Percentiles rank a stretch among this genome's conserved stretches.
Conservation (phyloP, 2,329 filamentous ascomycete genomes). For the Elsinoe perseae region DNA sequence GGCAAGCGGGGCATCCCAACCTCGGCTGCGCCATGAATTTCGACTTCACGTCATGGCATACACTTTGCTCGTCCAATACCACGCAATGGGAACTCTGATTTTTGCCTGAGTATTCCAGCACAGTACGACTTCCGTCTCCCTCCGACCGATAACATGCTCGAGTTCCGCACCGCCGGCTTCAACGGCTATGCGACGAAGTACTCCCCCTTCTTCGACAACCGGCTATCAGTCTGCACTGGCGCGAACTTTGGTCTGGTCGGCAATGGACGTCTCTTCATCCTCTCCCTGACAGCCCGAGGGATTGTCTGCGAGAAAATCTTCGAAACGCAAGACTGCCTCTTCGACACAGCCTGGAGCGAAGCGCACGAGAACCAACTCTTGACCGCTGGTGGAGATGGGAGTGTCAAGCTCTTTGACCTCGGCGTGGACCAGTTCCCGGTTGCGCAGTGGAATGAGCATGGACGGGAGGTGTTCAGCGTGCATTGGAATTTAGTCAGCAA, state of each 20-base stretch:
- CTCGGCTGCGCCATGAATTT: neutral
- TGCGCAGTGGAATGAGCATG: slow-evolving; percentile 88
- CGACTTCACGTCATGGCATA: neutral
- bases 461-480: slow-evolving; percentile 84
- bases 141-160: slow-evolving; percentile 59
- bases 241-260: slow-evolving; percentile 96
- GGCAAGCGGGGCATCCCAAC: slow-evolving; percentile 2
- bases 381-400: slow-evolving; percentile 84
- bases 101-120: neutral
- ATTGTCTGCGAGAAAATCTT: slow-evolving; percentile 82
- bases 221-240: slow-evolving; percentile 81
- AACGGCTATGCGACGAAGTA: slow-evolving; percentile 98
- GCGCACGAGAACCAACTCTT: slow-evolving; percentile 91
- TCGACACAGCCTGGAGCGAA: slow-evolving; percentile 92
- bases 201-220: slow-evolving; percentile 94
- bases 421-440: slow-evolving; percentile 75
- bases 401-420: slow-evolving; percentile 88
- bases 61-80: neutral
- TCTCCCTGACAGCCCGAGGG: slow-evolving; percentile 74
- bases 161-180: slow-evolving; percentile 87
- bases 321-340: slow-evolving; percentile 94
- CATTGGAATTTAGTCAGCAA: slow-evolving; percentile 89
- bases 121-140: neutral
- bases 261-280: slow-evolving; percentile 81
- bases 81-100: neutral